Conservation (phyloP, 2,329 filamentous ascomycete species). For the Sphaerulina musiva region DNA sequence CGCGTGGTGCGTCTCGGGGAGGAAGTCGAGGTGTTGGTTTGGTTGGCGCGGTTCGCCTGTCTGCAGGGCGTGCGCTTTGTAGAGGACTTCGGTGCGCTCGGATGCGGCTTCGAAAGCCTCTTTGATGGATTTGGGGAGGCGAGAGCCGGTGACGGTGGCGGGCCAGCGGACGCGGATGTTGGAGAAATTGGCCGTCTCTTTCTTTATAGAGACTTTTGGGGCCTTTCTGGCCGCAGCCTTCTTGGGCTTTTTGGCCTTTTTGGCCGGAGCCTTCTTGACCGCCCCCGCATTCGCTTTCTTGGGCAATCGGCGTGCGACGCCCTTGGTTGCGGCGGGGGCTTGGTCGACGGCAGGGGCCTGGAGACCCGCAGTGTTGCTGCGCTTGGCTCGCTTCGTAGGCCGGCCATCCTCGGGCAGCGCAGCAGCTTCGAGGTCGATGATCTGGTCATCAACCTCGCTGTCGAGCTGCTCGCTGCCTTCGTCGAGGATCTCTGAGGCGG, state of each 20-base stretch:
- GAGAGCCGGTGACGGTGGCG: conserved; percentile 20
- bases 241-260: no score
- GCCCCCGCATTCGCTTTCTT: no score
- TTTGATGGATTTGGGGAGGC: conserved; percentile 16
- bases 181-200: background rate
- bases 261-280: no score
- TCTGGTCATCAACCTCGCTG: conserved; percentile 3
- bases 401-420: background rate
- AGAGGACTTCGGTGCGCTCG: conserved; percentile 17
- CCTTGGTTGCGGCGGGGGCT: background rate
- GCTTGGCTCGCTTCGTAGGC: background rate
- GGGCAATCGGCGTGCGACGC: no score
- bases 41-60: background rate
- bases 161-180: background rate
- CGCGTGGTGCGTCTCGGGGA: conserved; percentile 26
- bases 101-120: conserved; percentile 21
- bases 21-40: conserved; percentile 15
- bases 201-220: background rate
- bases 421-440: background rate
- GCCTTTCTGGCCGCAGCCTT: background rate
- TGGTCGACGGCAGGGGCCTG: background rate
- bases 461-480: background rate
- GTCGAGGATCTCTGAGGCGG: background rate
- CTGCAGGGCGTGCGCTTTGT: conserved; percentile 4
- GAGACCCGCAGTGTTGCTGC: background rate